Evolutionary conservation across 805 yeast species (phyloP).

Genomic region (Wickerhamiella parazyma): DNA sequence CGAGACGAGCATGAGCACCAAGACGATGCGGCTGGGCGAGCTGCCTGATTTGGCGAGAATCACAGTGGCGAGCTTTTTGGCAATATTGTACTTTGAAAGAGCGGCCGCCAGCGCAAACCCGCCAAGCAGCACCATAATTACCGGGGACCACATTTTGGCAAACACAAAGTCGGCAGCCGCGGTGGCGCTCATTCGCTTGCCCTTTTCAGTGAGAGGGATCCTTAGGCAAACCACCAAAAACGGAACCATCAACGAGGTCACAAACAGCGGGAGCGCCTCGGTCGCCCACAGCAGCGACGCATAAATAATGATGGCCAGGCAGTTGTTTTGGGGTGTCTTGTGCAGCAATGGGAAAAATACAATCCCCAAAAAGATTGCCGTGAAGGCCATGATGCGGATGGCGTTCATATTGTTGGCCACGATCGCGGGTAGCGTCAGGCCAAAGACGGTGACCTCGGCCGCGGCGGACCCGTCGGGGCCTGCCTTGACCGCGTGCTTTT

Average conservation of each 20-base stretch:
- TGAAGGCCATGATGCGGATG: conserved; percentile 11
- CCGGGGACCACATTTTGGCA: conserved; percentile 89
- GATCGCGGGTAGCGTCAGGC: conserved; percentile 11
- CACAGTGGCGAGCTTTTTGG: conserved; percentile 70
- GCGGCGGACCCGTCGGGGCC: conserved; percentile 9
- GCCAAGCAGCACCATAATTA: conserved; percentile 76
- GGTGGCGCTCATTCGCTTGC: conserved; percentile 39
- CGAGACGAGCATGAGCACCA: conserved; percentile 77
- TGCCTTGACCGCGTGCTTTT: conserved; percentile 53
- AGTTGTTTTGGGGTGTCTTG: conserved; percentile 56
- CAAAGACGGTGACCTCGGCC: background rate
- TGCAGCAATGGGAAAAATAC: conserved; percentile 31
- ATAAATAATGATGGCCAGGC: conserved; percentile 70
- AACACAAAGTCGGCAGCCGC: conserved; percentile 70
- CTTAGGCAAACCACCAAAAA: conserved; percentile 59
- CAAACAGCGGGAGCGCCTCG: conserved; percentile 83
- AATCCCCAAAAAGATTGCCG: conserved; percentile 34
- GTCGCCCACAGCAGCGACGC: conserved; percentile 92
- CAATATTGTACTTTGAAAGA: conserved; percentile 77
- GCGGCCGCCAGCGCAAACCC: conserved; percentile 96
- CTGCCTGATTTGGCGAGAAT: conserved; percentile 76
- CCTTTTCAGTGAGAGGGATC: conserved; percentile 30
- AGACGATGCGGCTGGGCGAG: conserved; percentile 59
- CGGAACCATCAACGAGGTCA: conserved; percentile 76
- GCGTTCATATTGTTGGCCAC: conserved; percentile 7